Evolutionary conservation across 306 rosid genomes (phyloP), one percentile per base, ranked within the genome.

Genomic region (Abrus precatorius): DNA sequence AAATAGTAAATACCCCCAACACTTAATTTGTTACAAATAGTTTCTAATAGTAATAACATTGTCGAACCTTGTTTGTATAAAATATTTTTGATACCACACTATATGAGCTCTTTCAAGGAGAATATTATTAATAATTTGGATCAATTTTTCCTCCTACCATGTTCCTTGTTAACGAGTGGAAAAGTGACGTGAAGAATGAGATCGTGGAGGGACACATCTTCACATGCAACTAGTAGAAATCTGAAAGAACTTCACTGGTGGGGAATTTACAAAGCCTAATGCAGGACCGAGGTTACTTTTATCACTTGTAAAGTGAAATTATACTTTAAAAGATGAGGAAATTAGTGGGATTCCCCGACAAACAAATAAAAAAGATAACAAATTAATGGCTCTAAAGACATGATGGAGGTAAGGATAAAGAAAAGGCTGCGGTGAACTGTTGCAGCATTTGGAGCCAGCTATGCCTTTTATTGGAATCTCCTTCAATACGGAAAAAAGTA

Each of bases 271-370:
- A 11, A 49, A 28, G 55, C 47, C 20, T 36, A 75, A 20, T 11
- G 2, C 6, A 34, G 54, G 83, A 59, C 34, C 20, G 8, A 20
- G 52, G 56, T 44, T 59, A 48, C 7, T 78, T 69, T 67, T 9
- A 33, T 59, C 43, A 13, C 57, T 43, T 12, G 55, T 27, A 27
- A 56, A 56, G 72, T 80, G 68, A 59, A 4, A 30, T 11, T 34
- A 57, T 0, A 41, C 41, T 69, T 79, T 79, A 32, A 20, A 20
- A 29, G n/a, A 34, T 48, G 20, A 55, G 4, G 14, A 36, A 49
- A 61, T 10, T 62, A 49, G 55, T 50, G 81, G 44, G 65, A 77
- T 67, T 66, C 75, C 20, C 57, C 75, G 47, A 53, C 74, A 53
- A 63, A 53, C 1, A 65, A 44, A 74, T 12, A 56, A 45, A 20